Percentiles rank a stretch among this genome's conserved stretches.
phyloP scores from a whole-genome alignment of 371 early-diverging fungal species.

The Syncephalastrum contaminatum region DNA sequence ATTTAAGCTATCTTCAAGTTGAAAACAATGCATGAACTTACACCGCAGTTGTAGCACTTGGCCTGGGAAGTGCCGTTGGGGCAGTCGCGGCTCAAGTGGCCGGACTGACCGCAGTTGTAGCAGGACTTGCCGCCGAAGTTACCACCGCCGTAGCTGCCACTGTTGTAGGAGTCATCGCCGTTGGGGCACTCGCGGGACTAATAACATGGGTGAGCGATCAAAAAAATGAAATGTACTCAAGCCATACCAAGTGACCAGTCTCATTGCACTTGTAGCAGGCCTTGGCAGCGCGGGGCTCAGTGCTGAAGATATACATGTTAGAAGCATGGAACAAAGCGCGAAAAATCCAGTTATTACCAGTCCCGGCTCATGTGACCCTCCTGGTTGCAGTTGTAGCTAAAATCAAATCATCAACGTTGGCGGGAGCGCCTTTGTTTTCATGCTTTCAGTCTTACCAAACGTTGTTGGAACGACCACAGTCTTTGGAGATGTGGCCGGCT shows the following conservation, averaged over 20 bases:
- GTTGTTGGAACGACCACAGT: conserved; percentile 54
- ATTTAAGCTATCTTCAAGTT: not conserved
- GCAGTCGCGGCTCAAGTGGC: conserved; percentile 50
- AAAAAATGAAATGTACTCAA: conserved; percentile 1
- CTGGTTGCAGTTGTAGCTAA: conserved; percentile 62
- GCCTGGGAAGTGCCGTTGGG: conserved; percentile 42
- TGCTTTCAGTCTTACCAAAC: conserved; percentile 50
- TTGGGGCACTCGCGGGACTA: conserved; percentile 61
- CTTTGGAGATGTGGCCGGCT: conserved; percentile 69
- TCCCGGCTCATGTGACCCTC: conserved; percentile 60
- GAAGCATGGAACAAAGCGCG: no score
- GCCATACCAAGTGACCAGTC: conserved; percentile 53
- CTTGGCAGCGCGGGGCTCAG: conserved; percentile 60
- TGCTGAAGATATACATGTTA: conserved; percentile 26
- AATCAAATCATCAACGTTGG: not conserved
- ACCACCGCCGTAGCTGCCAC: conserved; percentile 27
- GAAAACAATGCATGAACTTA: conserved; percentile 13
- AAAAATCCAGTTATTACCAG: conserved; percentile 31
- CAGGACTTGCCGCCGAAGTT: conserved; percentile 33
- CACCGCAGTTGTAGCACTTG: conserved; percentile 74
- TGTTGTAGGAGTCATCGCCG: conserved; percentile 27
- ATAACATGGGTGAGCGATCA: not conserved
- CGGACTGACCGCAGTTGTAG: conserved; percentile 59
- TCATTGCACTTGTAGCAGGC: conserved; percentile 61
- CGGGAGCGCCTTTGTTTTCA: not conserved